Evolutionary conservation across 2,329 filamentous ascomycete genomes (phyloP).

Genomic region (Verticillium isaacii): DNA sequence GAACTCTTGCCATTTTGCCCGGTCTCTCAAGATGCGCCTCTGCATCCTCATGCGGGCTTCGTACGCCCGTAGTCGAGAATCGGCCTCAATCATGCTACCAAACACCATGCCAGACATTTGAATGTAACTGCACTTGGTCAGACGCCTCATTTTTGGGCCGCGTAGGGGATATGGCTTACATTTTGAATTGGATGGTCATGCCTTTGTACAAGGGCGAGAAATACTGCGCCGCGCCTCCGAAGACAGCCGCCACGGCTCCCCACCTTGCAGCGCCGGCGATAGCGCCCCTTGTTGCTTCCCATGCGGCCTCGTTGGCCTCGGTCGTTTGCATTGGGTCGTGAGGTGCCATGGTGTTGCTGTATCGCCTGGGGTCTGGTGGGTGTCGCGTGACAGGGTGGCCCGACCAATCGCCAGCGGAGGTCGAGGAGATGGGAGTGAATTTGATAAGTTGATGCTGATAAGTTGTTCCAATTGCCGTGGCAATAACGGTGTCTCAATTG

Average conservation of each 20-base stretch:
- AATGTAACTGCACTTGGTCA: conserved; percentile 53
- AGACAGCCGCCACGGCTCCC: conserved; percentile 60
- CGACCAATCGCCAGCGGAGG: not conserved
- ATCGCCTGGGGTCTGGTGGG: not conserved
- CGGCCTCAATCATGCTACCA: conserved; percentile 72
- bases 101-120: conserved; percentile 86
- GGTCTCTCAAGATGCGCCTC: conserved; percentile 57
- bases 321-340: conserved; percentile 57
- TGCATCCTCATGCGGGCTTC: conserved; percentile 62
- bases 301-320: conserved; percentile 65
- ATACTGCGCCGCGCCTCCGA: conserved; percentile 57
- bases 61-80: conserved; percentile 61
- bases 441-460: too few relatives aligned
- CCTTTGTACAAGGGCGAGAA: conserved; percentile 69
- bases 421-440: too few relatives aligned
- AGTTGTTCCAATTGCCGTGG: too few relatives aligned
- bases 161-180: conserved; percentile 43
- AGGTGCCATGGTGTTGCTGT: conserved; percentile 31
- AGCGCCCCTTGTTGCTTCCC: conserved; percentile 67
- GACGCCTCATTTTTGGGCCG: not conserved
- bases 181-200: conserved; percentile 71
- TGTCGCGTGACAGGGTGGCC: not conserved
- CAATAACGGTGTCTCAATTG: not conserved
- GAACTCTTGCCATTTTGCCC: conserved; percentile 64
- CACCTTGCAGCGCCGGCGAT: conserved; percentile 65